A percentile compares a stretch with the other conserved stretches of the same genome.
phyloP scores from a whole-genome alignment of 371 early-diverging fungal genomes.

The Mortierella sp. region DNA sequence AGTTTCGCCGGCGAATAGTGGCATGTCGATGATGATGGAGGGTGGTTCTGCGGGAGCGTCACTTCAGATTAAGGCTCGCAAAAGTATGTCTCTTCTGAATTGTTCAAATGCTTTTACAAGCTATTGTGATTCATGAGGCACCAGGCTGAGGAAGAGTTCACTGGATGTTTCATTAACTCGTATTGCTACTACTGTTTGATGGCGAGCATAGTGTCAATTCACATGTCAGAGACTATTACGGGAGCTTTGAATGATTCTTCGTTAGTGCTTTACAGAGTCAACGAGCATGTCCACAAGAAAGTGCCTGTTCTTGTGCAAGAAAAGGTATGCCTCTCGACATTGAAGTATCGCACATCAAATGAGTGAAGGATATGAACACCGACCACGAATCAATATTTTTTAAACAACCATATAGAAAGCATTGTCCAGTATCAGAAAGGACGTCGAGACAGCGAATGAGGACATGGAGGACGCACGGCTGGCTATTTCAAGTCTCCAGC shows the following conservation, averaged over 20 bases:
- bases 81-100: slow-evolving; percentile 19
- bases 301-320: slow-evolving; percentile 45
- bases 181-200: not conserved
- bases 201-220: slow-evolving; percentile 25
- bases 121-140: no score
- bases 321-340: slow-evolving; percentile 24
- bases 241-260: slow-evolving; percentile 40
- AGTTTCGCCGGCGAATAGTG: slow-evolving; percentile 42
- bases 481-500: slow-evolving; percentile 37
- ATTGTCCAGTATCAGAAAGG: slow-evolving; percentile 15
- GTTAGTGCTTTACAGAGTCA: slow-evolving; percentile 44
- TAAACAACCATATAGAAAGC: slow-evolving; percentile 27
- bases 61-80: slow-evolving; percentile 39
- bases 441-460: slow-evolving; percentile 44
- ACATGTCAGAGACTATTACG: slow-evolving; percentile 37
- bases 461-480: slow-evolving; percentile 52
- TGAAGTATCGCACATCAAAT: not conserved
- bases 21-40: slow-evolving; percentile 38
- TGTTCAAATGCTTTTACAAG: not conserved
- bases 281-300: slow-evolving; percentile 54
- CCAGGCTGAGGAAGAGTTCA: no score
- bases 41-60: slow-evolving; percentile 18
- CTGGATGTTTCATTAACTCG: not conserved
- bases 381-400: not conserved
- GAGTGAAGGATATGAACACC: not conserved